Conservation (phyloP, 2,329 filamentous ascomycete species). For the Penicillium sp. region DNA sequence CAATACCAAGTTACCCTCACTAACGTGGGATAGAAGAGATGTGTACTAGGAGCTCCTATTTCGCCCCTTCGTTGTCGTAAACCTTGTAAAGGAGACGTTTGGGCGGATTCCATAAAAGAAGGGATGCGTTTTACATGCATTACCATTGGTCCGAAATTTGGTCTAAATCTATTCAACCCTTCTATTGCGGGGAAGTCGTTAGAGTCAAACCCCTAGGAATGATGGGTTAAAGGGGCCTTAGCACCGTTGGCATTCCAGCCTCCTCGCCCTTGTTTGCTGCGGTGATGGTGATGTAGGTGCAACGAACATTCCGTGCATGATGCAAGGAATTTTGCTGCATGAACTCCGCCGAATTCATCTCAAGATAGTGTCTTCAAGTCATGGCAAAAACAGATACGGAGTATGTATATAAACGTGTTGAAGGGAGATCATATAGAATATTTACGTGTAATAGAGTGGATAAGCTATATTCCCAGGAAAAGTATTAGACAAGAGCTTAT, state of each 20-base stretch:
- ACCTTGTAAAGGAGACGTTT: background rate
- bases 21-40: background rate
- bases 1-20: background rate
- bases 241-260: background rate
- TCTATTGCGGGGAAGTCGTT: background rate
- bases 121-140: background rate
- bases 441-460: background rate
- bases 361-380: background rate
- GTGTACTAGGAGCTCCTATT: background rate
- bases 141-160: background rate
- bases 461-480: background rate
- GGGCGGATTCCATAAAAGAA: constrained; percentile 1
- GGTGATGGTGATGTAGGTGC: background rate
- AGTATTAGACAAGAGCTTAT: background rate
- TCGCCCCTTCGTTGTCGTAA: background rate
- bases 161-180: background rate
- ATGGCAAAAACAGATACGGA: background rate
- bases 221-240: background rate
- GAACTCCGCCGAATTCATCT: background rate
- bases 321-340: background rate
- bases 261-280: constrained; percentile 1
- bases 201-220: background rate
- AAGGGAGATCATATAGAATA: no score
- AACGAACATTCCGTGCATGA: constrained; percentile 4
- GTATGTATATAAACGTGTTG: background rate